Percentiles rank a stretch among this genome's conserved stretches.
phyloP scores from a whole-genome alignment of 495 filamentous ascomycete species.

The Aspergillus sparsus region DNA sequence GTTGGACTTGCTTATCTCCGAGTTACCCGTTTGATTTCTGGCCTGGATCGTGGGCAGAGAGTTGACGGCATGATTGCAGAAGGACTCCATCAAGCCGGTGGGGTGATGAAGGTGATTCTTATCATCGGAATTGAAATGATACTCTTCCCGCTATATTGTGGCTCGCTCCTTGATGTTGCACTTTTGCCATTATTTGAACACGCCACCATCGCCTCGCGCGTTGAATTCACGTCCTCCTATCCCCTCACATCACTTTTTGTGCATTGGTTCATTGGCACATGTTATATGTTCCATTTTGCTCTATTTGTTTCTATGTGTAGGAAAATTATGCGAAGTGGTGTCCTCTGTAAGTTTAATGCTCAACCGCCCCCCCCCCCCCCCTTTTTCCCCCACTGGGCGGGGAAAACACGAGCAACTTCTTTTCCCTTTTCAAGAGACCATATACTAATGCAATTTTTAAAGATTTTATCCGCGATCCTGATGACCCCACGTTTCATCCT shows the following conservation, averaged over 20 bases:
- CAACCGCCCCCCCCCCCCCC: too few relatives aligned
- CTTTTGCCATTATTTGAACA: conserved; percentile 84
- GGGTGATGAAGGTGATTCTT: conserved; percentile 95
- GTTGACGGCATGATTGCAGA: conserved; percentile 81
- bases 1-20: conserved; percentile 77
- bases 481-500: conserved; percentile 97
- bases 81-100: conserved; percentile 84
- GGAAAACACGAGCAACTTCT: not conserved
- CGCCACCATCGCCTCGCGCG: conserved; percentile 70
- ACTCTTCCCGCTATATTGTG: conserved; percentile 93
- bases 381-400: too few relatives aligned
- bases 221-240: conserved; percentile 71
- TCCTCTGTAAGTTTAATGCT: conserved; percentile 67
- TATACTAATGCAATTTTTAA: conserved; percentile 10
- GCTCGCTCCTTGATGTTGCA: conserved; percentile 84
- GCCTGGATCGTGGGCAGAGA: conserved; percentile 63
- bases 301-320: conserved; percentile 99
- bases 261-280: conserved; percentile 98
- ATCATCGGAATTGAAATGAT: conserved; percentile 99
- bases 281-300: conserved; percentile 99
- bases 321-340: conserved; percentile 91
- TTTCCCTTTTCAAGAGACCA: not conserved
- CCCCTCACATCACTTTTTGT: conserved; percentile 90
- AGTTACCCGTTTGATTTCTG: conserved; percentile 64
- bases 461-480: conserved; percentile 98